Percentiles rank a stretch among this genome's conserved stretches.
phyloP scores from a whole-genome alignment of 2,329 filamentous ascomycete genomes.

The Colletotrichum sp. region DNA sequence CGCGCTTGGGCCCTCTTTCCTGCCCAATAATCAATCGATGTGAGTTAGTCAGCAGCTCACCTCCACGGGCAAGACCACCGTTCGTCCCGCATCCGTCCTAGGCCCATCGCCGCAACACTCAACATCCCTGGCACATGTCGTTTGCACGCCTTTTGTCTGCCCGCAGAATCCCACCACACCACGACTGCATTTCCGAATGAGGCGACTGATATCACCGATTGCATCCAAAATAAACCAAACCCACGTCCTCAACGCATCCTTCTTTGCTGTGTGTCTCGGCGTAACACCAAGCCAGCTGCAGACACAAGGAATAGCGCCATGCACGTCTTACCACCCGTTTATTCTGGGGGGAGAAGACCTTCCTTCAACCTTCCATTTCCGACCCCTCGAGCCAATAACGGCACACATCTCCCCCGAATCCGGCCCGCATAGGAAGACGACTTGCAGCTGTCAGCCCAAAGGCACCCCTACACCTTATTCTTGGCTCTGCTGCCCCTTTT shows the following conservation, averaged over 20 bases:
- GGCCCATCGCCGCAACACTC: not conserved
- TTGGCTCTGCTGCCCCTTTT: not conserved
- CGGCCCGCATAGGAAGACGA: not conserved
- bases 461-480: not conserved
- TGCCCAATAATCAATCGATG: not conserved
- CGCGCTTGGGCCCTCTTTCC: not conserved
- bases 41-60: not conserved
- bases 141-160: not conserved
- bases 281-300: not conserved
- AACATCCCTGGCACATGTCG: not conserved
- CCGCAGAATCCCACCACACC: not conserved
- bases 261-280: not conserved
- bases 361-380: not conserved
- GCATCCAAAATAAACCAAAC: not conserved
- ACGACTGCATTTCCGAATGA: not conserved
- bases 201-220: not conserved
- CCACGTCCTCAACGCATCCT: not conserved
- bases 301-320: not conserved
- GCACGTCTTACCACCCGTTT: not conserved
- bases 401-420: not conserved
- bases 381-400: not conserved
- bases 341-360: not conserved
- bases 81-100: conserved; percentile 2
- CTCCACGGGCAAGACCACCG: not conserved
- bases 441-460: not conserved